Evolutionary conservation across 2,329 filamentous ascomycete species (phyloP), one percentile per base, ranked within the genome.

Genomic region (Aspergillus uvarum): DNA sequence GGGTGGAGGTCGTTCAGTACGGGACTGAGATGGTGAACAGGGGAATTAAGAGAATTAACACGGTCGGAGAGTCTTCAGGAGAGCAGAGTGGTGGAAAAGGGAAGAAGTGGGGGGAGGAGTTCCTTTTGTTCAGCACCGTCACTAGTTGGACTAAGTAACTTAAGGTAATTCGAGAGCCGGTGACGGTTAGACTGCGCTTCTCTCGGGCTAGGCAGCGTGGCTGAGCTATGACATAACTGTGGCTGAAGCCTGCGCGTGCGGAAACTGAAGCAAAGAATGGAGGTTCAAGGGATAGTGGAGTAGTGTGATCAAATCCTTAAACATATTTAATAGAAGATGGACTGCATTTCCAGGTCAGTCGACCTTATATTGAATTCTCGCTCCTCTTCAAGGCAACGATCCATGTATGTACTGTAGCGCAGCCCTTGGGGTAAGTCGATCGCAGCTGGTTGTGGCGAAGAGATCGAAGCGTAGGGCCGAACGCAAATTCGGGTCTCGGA

Each of bases 221-320:
- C 66, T 68, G 58, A 66, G 65, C 59, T 68, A 69, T 69, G 66
- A 68, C 66, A 68, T 68, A 66, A 64, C 26, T 57, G 58, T 65
- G 62, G 62, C 62, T 63, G 56, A 63, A 56, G 19, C 22, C 22
- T 55, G 51, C 16, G 32, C 32, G 14, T 19, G 19, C 8, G 24
- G 19, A 35, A 16, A 5, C 16, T 12, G 14, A 19, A 38, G 51
- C 22, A 29, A 24, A 7, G 29, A n/a, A 19, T n/a, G 8, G 32
- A 21, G 50, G 19, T 54, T 11, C 12, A 32, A 26, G 32, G 16
- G 8, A 12, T 21, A 38, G 19, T 6, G 24, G 7, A 42, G 21
- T 53, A 29, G 26, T 29, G 26, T 29, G 26, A 29, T 29, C 26
- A 29, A 8, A 29, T 29, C 7, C 26, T 3, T 22, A 22, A 22